Evolutionary conservation across 2,329 filamentous ascomycete genomes (phyloP).

Genomic region (Cercospora zeina): DNA sequence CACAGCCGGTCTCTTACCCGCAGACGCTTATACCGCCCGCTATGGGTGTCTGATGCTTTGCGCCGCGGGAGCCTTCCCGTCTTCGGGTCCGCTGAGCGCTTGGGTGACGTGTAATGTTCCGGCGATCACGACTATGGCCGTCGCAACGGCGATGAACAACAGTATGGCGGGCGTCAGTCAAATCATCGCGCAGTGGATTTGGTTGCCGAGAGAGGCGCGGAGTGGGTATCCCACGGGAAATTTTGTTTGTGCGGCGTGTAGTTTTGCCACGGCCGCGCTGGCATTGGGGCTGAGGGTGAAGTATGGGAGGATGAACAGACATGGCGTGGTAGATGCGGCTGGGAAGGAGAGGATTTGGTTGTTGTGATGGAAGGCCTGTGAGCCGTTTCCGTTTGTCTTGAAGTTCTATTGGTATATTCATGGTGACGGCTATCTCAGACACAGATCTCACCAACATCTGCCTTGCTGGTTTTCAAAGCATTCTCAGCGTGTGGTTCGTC

Average conservation of each 20-base stretch:
- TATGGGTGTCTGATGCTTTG: slow-evolving; percentile 45
- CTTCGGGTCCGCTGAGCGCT: slow-evolving; percentile 41
- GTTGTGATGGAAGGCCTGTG: slow-evolving; percentile 14
- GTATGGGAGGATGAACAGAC: slow-evolving; percentile 38
- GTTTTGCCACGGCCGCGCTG: slow-evolving; percentile 38
- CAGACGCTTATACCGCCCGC: slow-evolving; percentile 34
- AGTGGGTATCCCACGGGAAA: slow-evolving; percentile 45
- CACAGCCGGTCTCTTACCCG: slow-evolving; percentile 31
- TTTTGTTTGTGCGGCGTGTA: slow-evolving; percentile 45
- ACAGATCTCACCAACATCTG: too few relatives aligned
- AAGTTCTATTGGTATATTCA: too few relatives aligned
- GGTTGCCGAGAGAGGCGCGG: slow-evolving; percentile 38
- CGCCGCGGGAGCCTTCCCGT: slow-evolving; percentile 44
- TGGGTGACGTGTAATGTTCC: slow-evolving; percentile 47
- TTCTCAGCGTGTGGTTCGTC: not conserved
- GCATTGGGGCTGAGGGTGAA: slow-evolving; percentile 34
- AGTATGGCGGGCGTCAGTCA: slow-evolving; percentile 43
- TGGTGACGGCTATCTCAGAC: too few relatives aligned
- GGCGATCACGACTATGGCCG: slow-evolving; percentile 41
- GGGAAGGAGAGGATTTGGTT: slow-evolving; percentile 34
- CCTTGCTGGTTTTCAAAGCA: too few relatives aligned
- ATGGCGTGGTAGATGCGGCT: slow-evolving; percentile 26
- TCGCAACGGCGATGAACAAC: slow-evolving; percentile 45
- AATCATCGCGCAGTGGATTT: slow-evolving; percentile 47
- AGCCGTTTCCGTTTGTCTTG: too few relatives aligned